A percentile compares a stretch with the other conserved stretches of the same genome.
phyloP scores from a whole-genome alignment of 2,329 filamentous ascomycete species.

The Scytalidium lignicola region DNA sequence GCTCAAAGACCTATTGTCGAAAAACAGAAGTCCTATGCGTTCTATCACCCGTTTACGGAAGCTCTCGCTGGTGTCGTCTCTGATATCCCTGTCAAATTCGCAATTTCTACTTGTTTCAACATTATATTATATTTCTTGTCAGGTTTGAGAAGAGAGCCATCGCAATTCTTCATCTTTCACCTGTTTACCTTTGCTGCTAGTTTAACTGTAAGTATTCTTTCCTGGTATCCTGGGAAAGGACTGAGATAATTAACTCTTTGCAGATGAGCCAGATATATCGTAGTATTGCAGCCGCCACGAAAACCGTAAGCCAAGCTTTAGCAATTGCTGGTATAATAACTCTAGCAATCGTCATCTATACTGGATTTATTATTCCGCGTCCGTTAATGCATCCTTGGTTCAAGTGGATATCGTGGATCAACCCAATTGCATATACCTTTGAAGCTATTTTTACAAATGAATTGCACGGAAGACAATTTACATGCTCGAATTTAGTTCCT shows the following conservation, averaged over 20 bases:
- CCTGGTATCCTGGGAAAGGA: conserved; percentile 35
- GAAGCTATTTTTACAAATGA: conserved; percentile 81
- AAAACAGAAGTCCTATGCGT: conserved; percentile 80
- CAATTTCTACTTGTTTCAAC: conserved; percentile 73
- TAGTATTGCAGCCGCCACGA: conserved; percentile 68
- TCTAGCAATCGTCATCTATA: conserved; percentile 27
- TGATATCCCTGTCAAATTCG: conserved; percentile 79
- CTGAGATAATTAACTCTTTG: conserved; percentile 72
- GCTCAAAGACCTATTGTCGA: conserved; percentile 87
- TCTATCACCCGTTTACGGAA: conserved; percentile 88
- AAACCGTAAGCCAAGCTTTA: conserved; percentile 63
- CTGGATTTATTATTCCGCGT: conserved; percentile 37
- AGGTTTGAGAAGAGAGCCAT: conserved; percentile 59
- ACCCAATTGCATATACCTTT: conserved; percentile 66
- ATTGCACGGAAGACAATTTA: conserved; percentile 40
- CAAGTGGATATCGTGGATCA: conserved; percentile 69
- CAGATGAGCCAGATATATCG: conserved; percentile 64
- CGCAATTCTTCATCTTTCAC: conserved; percentile 78
- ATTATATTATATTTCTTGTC: conserved; percentile 82
- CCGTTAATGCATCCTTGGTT: conserved; percentile 71
- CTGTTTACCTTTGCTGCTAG: conserved; percentile 32
- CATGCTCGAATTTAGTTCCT: conserved; percentile 6
- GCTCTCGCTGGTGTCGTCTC: conserved; percentile 80
- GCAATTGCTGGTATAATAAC: conserved; percentile 53
- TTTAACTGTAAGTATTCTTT: conserved; percentile 57